These are phyloP conservation scores for Pyrenochaeta sp. DNA, from an alignment of 2,329 filamentous ascomycete genomes.

Conservation along the genomic window DNA sequence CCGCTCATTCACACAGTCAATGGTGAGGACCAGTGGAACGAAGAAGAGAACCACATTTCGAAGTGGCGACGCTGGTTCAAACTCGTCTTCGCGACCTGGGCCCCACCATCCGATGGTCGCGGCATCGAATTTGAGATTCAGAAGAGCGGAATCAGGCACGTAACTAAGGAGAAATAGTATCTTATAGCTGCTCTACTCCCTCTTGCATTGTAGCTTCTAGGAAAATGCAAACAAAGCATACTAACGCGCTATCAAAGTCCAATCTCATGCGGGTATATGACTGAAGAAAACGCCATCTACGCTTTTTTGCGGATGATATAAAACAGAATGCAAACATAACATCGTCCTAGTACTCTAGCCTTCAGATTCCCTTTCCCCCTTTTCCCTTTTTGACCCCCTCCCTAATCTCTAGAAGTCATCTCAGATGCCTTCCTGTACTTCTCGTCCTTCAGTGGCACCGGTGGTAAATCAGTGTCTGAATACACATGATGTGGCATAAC, in stretches of 20 bases:
- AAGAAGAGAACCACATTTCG: slow-evolving; percentile 56
- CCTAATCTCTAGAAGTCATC: neutral
- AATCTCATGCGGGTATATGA: too few relatives aligned
- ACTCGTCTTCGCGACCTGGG: slow-evolving; percentile 88
- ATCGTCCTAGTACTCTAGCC: neutral
- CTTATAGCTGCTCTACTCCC: too few relatives aligned
- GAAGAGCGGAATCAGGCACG: slow-evolving; percentile 35
- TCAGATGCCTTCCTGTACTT: slow-evolving; percentile 13
- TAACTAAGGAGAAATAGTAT: slow-evolving; percentile 23
- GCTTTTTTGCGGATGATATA: neutral
- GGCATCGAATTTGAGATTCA: slow-evolving; percentile 77
- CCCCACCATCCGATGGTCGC: slow-evolving; percentile 59
- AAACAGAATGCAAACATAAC: neutral
- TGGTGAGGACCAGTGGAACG: slow-evolving; percentile 51
- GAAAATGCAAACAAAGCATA: too few relatives aligned
- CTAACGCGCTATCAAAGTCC: too few relatives aligned
- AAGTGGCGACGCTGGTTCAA: slow-evolving; percentile 82
- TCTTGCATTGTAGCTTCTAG: too few relatives aligned
- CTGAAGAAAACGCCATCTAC: neutral
- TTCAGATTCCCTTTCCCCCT: neutral
- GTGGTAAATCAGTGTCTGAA: slow-evolving; percentile 16
- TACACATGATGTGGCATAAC: slow-evolving; percentile 20
- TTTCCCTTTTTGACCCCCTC: neutral
- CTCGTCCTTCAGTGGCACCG: slow-evolving; percentile 22
- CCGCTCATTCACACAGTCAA: slow-evolving; percentile 37